Evolutionary conservation across 768 basidiomycete species (phyloP).

Genomic region (Suillus weaverae): DNA sequence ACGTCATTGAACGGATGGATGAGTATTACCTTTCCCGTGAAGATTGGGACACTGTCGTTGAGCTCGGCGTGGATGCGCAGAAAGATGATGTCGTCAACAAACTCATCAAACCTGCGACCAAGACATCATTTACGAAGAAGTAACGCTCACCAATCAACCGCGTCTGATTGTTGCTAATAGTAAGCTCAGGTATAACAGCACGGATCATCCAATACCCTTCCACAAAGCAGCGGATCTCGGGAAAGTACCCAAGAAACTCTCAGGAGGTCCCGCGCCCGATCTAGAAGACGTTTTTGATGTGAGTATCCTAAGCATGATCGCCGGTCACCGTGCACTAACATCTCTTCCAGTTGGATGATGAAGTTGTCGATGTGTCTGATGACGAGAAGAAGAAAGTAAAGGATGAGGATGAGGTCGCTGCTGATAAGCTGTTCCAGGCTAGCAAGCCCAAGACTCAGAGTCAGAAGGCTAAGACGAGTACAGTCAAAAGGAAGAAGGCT

Average conservation of each 20-base stretch:
- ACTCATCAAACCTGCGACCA: slow-evolving; percentile 79
- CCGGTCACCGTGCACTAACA: background rate
- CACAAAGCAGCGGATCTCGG: slow-evolving; percentile 84
- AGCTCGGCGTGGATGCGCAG: slow-evolving; percentile 84
- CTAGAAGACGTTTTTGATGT: slow-evolving; percentile 91
- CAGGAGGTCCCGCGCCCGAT: slow-evolving; percentile 76
- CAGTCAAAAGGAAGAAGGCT: slow-evolving; percentile 21
- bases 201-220: slow-evolving; percentile 93
- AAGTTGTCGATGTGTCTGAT: slow-evolving; percentile 46
- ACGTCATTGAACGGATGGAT: slow-evolving; percentile 88
- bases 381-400: slow-evolving; percentile 40
- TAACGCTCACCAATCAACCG: slow-evolving; percentile 35
- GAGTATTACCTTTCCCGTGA: slow-evolving; percentile 91
- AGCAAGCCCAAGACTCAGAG: slow-evolving; percentile 43
- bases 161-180: background rate
- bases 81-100: slow-evolving; percentile 76
- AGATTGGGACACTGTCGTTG: slow-evolving; percentile 95
- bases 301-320: slow-evolving; percentile 23
- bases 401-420: slow-evolving; percentile 47
- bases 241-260: slow-evolving; percentile 78
- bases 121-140: slow-evolving; percentile 85
- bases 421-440: slow-evolving; percentile 62
- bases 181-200: slow-evolving; percentile 75
- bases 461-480: slow-evolving; percentile 23
- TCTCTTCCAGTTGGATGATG: slow-evolving; percentile 43